Base-by-base conservation (phyloP, 495 filamentous ascomycete genomes). In the Tuber brumale region DNA sequence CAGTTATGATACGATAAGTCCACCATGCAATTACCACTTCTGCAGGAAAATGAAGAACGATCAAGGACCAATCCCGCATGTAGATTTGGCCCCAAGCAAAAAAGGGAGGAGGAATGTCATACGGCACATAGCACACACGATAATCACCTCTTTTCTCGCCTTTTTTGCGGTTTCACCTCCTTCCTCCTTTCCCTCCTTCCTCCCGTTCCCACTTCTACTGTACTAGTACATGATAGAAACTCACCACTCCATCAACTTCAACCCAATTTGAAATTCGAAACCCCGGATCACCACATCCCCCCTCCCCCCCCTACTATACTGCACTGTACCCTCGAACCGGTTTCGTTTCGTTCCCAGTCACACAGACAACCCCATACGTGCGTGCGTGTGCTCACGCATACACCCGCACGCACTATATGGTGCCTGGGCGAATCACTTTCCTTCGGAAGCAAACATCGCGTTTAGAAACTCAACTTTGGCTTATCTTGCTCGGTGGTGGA, bases 361-460 rank as follows among this genome's bases (percentile, higher is more conserved):
- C 51, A 61, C 51, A 61, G n/a, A 31, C 14, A 61, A 61, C 27
- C n/a, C 51, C n/a, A 61, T 61, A 27, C 51, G 51, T 57, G 51
- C 51, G 27, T 61, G 51, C 10, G 51, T 61, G n/a, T 4, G 51
- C n/a, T 8, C 27, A 16, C n/a, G 12, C 51, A 14, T n/a, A 3
- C n/a, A 61, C 51, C 51, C 51, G n/a, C 51, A 5, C 10, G 14
- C 27, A 14, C 7, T 7, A 41, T 51, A 23, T 31, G n/a, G n/a
- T 61, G 51, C 27, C 51, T 61, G 51, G 51, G 51, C 10, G 51
- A 57, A 27, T 61, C n/a, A 61, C 51, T 61, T 61, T 61, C n/a
- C 51, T 31, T 61, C 51, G 51, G 51, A 31, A 61, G 51, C 51
- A 61, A 61, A 61, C 51, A 61, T 61, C 51, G 51, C 51, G 27